Evolutionary conservation across 257 asterid genomes (phyloP).

Genomic region (Nicotiana sylvestris): DNA sequence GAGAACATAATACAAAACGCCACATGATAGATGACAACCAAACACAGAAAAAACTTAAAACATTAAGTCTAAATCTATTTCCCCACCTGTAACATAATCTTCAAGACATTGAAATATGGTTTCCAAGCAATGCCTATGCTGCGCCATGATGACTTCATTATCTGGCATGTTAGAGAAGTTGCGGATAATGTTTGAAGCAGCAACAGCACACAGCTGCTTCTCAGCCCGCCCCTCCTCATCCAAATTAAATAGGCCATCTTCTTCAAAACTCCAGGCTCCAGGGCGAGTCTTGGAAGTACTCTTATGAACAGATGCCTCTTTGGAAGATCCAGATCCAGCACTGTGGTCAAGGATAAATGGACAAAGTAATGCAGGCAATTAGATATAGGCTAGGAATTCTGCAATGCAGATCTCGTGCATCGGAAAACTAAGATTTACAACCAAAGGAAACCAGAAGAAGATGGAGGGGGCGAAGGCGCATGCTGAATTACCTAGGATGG

Average conservation of each 20-base stretch:
- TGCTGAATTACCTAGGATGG: constrained; percentile 47
- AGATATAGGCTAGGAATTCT: not conserved
- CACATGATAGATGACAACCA: not conserved
- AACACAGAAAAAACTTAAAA: not conserved
- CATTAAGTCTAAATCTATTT: not conserved
- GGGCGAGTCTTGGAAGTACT: constrained; percentile 46
- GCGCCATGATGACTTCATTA: constrained; percentile 93
- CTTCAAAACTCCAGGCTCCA: constrained; percentile 95
- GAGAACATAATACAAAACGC: constrained; percentile 2
- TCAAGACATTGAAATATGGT: constrained; percentile 88
- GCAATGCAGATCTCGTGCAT: not conserved
- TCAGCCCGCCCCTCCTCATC: constrained; percentile 96
- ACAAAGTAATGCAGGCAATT: not conserved
- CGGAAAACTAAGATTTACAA: not conserved
- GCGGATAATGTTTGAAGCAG: constrained; percentile 87
- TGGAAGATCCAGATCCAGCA: constrained; percentile 55
- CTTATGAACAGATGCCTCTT: constrained; percentile 53
- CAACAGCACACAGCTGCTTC: constrained; percentile 93
- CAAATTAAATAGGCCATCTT: constrained; percentile 89
- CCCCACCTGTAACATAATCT: constrained; percentile 78
- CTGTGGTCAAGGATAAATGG: constrained; percentile 27
- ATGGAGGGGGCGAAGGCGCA: not conserved
- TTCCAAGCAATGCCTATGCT: constrained; percentile 89
- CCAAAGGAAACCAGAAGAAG: not conserved
- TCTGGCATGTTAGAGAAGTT: constrained; percentile 98